Conservation (phyloP, 768 basidiomycete genomes). For the Suillus decipiens region DNA sequence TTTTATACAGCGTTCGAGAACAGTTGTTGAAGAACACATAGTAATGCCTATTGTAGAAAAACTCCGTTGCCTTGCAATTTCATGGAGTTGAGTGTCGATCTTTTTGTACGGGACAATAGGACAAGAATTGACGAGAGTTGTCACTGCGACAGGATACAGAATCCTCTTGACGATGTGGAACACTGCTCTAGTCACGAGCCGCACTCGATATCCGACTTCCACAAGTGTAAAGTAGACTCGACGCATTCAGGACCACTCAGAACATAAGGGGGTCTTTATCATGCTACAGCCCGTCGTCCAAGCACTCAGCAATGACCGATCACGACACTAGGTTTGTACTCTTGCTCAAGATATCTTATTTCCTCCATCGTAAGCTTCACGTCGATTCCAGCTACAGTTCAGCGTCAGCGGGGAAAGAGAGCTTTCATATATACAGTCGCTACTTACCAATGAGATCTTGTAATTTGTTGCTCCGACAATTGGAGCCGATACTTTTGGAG, state of each 20-base stretch:
- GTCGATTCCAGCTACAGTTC: conserved; percentile 34
- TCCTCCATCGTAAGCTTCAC: conserved; percentile 51
- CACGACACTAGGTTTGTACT: conserved; percentile 44
- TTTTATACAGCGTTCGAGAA: no score
- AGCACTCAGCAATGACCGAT: conserved; percentile 35
- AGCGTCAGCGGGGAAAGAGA: conserved; percentile 10
- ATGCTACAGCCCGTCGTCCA: not conserved
- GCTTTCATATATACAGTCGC: not conserved
- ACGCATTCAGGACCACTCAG: not conserved
- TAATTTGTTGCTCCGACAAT: conserved; percentile 47
- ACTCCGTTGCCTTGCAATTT: not conserved
- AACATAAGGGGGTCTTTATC: not conserved
- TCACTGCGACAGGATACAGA: not conserved
- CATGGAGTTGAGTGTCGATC: not conserved
- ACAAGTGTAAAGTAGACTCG: not conserved
- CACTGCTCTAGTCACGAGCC: not conserved
- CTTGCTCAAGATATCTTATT: no score
- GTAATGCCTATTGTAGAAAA: not conserved
- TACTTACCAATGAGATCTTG: conserved; percentile 41
- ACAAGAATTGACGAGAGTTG: not conserved
- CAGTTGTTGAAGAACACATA: not conserved
- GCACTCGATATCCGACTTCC: not conserved
- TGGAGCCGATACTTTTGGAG: conserved; percentile 40
- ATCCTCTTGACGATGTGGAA: not conserved
- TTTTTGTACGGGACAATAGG: not conserved